Conservation (phyloP, 2,329 filamentous ascomycete species). For the Fusarium sp. region DNA sequence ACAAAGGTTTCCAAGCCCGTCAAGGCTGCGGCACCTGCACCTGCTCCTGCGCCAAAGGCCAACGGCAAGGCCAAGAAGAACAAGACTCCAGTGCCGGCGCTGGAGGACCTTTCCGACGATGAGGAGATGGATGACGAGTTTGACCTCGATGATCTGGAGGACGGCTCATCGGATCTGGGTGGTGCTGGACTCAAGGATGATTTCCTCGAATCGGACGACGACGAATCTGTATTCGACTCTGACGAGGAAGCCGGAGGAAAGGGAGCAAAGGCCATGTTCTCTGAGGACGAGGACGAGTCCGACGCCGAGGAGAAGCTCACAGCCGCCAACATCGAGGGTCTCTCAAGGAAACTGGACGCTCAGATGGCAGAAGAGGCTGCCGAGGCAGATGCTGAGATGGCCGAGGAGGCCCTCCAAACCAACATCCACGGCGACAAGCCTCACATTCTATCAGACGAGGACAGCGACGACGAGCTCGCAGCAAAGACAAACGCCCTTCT, state of each 20-base stretch:
- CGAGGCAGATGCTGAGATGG: constrained; percentile 85
- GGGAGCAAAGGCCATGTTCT: constrained; percentile 77
- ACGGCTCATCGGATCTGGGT: constrained; percentile 54
- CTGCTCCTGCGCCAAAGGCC: constrained; percentile 41
- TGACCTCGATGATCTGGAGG: constrained; percentile 61
- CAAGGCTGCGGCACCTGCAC: constrained; percentile 48
- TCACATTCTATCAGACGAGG: constrained; percentile 71
- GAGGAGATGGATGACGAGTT: constrained; percentile 53
- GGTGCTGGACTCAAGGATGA: constrained; percentile 62
- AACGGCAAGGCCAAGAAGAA: constrained; percentile 48
- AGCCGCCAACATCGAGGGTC: constrained; percentile 93
- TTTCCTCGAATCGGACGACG: constrained; percentile 67
- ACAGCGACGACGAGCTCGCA: constrained; percentile 69
- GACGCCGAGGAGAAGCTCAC: constrained; percentile 91
- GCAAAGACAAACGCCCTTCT: constrained; percentile 72
- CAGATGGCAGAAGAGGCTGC: constrained; percentile 81
- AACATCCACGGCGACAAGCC: constrained; percentile 87
- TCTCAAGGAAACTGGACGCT: constrained; percentile 85
- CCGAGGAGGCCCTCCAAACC: constrained; percentile 87
- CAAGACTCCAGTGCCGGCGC: constrained; percentile 53
- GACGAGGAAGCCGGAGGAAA: constrained; percentile 68
- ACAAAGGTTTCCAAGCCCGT: constrained; percentile 50
- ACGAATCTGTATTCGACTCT: constrained; percentile 76
- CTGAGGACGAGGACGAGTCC: constrained; percentile 90
- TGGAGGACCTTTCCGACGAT: constrained; percentile 59